Percentiles rank a stretch among this genome's conserved stretches.
Evolutionary conservation across 1,284 basidiomycete genomes (phyloP).

Genomic region (Exobasidium rhododendri): DNA sequence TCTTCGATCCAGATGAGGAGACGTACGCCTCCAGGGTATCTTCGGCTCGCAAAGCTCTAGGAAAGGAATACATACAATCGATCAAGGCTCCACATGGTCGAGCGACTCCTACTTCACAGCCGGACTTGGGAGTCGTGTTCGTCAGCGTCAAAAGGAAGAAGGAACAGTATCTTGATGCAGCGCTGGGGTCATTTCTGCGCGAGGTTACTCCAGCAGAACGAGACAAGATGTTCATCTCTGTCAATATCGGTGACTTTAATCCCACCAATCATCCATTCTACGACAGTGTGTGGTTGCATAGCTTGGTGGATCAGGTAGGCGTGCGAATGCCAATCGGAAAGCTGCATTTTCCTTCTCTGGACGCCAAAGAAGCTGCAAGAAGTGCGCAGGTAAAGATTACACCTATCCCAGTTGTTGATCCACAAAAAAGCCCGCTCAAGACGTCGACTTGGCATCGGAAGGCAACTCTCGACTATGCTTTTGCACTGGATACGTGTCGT

Average conservation of each 20-base stretch:
- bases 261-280: constrained; percentile 4
- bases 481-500: constrained; percentile 1
- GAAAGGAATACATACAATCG: background rate
- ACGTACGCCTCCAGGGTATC: background rate
- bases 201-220: background rate
- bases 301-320: background rate
- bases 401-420: background rate
- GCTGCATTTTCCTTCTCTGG: background rate
- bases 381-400: background rate
- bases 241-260: constrained; percentile 2
- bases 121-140: constrained; percentile 7
- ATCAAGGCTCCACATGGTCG: background rate
- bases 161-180: constrained; percentile 6
- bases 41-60: background rate
- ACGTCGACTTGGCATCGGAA: constrained; percentile 2
- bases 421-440: background rate
- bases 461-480: constrained; percentile 7
- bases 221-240: background rate
- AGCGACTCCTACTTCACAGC: too few species aligned
- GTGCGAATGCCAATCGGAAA: background rate
- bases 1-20: constrained; percentile 4
- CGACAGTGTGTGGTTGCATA: background rate
- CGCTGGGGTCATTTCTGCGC: constrained; percentile 3
- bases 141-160: background rate
- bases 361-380: background rate